Base-by-base conservation (phyloP, 1,284 basidiomycete genomes). In the Malassezia nana region DNA sequence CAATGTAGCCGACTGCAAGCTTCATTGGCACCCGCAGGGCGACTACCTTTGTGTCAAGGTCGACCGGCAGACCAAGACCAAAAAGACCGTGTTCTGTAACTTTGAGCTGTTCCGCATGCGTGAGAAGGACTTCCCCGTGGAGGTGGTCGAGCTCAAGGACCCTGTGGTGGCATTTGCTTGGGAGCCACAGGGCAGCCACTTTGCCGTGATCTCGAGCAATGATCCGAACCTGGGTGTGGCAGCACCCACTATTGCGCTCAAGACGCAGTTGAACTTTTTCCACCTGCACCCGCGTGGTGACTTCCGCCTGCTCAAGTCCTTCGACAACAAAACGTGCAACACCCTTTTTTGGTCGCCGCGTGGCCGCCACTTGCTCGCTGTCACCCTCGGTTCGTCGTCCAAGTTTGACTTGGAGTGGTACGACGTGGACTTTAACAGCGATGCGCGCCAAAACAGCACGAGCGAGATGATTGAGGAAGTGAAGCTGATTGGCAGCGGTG, bases 1-100 rank as follows among this genome's bases (percentile, higher is more conserved):
- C 81, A 92, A 92, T 74, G 94, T 99, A 49, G 85, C 89, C 4
- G 92, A 96, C 80, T 96, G 91, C 77, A 96, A 96, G 78, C 81
- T 99, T 43, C 86, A 87, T 77, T 99, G 90, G 91, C 94, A 99
- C 78, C 94, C 92, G 71, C 88, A 94, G 75, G 94, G 94, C 46
- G 91, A 98, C 77, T 98, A 89, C 79, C 82, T 99, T 24, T 98
- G 94, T 70, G 94, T 98, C 77, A 96, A 95, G 78, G 94, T 99
- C 55, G 94, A 99, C 77, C 86, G 94, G 56, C 91, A 96, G 76
- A 96, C 92, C 41, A 98, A 98, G 79, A 94, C 90, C 18, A 96
- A 96, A 78, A 98, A 98, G 79, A 91, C 90, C 10, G 90, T 89
- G 51, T 98, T 91, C 79, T 94, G 91, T 78, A 99, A 98, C 77